Base-by-base conservation (phyloP, 2,329 filamentous ascomycete species). In the Aspergillus pseudonomiae region DNA sequence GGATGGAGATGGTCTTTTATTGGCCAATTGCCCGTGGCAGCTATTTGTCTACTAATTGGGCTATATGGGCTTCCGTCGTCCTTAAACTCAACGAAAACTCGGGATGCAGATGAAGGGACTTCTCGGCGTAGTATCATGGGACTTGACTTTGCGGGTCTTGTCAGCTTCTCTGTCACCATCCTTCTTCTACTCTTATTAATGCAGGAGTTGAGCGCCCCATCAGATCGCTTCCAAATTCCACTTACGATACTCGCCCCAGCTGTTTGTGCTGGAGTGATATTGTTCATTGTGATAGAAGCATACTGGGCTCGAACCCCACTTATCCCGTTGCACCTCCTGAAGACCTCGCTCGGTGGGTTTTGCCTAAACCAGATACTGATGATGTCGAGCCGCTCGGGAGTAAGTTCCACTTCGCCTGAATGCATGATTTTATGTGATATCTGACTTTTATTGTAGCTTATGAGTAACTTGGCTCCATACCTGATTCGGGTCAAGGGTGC, bases 1-100 rank as follows among this genome's bases (percentile, higher is more conserved):
- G 91, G 91, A 34, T 93, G 90, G 90, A 81, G 91, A 48, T 91
- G 88, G 88, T 84, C 85, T 0, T 89, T 89, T 68, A 70, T 85
- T 0, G 81, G 82, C 6, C 87, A 89, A 73, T 79, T 82, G 0
- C 87, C 87, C 0, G 75, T 86, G n/a, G 82, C 86, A 19, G 61
- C 83, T 0, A 26, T 85, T 2, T 85, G 86, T 12, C 81, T 84
- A n/a, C 12, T 80, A 1, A 73, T 85, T 21, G 79, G 48, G 7
- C 39, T 26, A 7, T 52, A 62, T 16, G 39, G 57, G 4, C 56
- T 67, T 4, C 67, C 66, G 2, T 21, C 60, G 1, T 61, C 54
- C 4, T n/a, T 57, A 4, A 62, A 57, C 43, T n/a, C 58, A 14
- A 54, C 54, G 6, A 46, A 61, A 32, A 28, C 39, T 6, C 12